Percentiles rank a stretch among this genome's conserved stretches.
These are phyloP conservation scores for Stephanocyclus meneghinianus DNA, from an alignment of 352 stramenopile genomes.

Conservation along the genomic window DNA sequence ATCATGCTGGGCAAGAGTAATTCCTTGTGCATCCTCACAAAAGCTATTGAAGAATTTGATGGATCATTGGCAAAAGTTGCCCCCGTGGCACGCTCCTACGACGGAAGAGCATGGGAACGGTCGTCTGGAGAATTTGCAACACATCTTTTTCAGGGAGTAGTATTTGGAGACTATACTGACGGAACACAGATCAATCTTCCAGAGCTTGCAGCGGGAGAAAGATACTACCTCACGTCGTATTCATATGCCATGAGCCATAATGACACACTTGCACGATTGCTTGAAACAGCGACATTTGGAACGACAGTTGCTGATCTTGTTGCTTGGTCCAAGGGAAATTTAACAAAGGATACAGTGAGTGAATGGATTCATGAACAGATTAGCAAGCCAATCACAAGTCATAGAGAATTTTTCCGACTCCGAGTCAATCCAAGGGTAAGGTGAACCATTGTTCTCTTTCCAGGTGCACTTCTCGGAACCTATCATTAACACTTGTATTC, in stretches of 20 bases:
- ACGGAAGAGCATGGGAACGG: slow-evolving; percentile 51
- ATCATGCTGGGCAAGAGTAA: slow-evolving; percentile 39
- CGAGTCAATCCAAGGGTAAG: slow-evolving; percentile 53
- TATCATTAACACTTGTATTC: slow-evolving; percentile 4
- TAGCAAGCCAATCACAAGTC: slow-evolving; percentile 45
- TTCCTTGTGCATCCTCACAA: slow-evolving; percentile 58
- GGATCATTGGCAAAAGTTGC: slow-evolving; percentile 43
- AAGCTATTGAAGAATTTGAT: slow-evolving; percentile 31
- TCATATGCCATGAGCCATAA: slow-evolving; percentile 24
- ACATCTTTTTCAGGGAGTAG: slow-evolving; percentile 36
- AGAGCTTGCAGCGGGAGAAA: slow-evolving; percentile 15
- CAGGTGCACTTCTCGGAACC: neutral
- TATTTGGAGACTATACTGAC: slow-evolving; percentile 32
- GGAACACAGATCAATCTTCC: slow-evolving; percentile 52
- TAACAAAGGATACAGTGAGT: slow-evolving; percentile 30
- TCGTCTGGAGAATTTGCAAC: slow-evolving; percentile 55
- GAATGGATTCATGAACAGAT: slow-evolving; percentile 59
- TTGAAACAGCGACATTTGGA: slow-evolving; percentile 59
- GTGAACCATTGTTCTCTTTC: neutral
- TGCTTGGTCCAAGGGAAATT: slow-evolving; percentile 13
- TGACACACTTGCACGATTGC: slow-evolving; percentile 35
- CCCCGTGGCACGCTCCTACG: slow-evolving; percentile 58
- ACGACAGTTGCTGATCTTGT: slow-evolving; percentile 40
- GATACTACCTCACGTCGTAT: slow-evolving; percentile 46
- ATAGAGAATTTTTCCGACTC: slow-evolving; percentile 60